Conservation (phyloP, 2,329 filamentous ascomycete genomes). For the Leptographium radiaticola region DNA sequence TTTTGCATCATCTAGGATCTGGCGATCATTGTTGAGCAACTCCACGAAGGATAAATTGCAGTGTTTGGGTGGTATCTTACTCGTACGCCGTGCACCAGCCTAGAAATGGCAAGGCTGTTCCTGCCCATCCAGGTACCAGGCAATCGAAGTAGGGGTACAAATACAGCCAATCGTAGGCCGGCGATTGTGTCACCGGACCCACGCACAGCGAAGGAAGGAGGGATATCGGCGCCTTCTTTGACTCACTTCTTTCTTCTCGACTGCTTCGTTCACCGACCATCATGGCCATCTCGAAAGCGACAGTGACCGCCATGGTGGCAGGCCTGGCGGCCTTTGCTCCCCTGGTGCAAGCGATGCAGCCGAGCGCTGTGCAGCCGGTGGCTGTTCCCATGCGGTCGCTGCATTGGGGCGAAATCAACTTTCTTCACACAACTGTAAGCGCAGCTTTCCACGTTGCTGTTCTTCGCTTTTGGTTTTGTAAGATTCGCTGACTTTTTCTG, state of each 20-base stretch:
- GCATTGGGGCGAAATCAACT: slow-evolving; percentile 89
- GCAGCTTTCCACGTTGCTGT: neutral
- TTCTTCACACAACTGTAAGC: slow-evolving; percentile 72
- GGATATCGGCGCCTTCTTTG: no score
- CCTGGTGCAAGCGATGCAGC: slow-evolving; percentile 48
- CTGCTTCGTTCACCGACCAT: neutral
- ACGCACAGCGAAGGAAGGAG: no score
- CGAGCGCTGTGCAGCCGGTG: slow-evolving; percentile 64
- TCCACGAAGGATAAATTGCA: no score
- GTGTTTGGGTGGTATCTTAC: no score
- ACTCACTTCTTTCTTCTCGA: neutral
- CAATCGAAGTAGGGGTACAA: no score
- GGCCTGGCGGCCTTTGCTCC: slow-evolving; percentile 12
- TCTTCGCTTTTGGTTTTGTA: neutral
- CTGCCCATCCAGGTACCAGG: neutral
- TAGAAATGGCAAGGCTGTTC: neutral
- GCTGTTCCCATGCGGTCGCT: slow-evolving; percentile 72
- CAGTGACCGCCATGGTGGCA: slow-evolving; percentile 1
- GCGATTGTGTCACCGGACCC: no score
- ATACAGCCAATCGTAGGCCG: no score
- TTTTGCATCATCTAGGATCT: neutral
- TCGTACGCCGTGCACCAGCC: no score
- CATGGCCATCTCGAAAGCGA: neutral
- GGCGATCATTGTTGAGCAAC: no score
- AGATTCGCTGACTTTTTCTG: neutral